A percentile compares a stretch with the other conserved stretches of the same genome.
Conservation (phyloP, 805 yeast species). For the Ogataea pilisensis region DNA sequence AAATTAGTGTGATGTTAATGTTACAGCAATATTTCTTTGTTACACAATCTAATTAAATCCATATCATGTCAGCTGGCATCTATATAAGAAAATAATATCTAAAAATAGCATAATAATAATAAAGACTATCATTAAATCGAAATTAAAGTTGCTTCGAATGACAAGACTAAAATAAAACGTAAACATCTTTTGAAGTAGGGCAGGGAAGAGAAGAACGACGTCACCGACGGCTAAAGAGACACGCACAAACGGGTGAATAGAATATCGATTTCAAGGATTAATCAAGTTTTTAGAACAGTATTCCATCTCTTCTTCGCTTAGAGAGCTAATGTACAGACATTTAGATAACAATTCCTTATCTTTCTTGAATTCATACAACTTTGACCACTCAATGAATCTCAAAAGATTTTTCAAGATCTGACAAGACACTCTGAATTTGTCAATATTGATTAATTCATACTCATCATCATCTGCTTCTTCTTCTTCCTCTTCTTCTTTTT, state of each 20-base stretch:
- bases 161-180: too few species aligned
- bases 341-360: slow-evolving; percentile 70
- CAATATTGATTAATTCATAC: slow-evolving; percentile 62
- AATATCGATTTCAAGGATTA: slow-evolving; percentile 12
- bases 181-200: too few species aligned
- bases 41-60: too few species aligned
- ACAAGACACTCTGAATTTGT: slow-evolving; percentile 72
- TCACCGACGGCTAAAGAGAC: too few species aligned
- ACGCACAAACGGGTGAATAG: too few species aligned
- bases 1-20: slow-evolving; percentile 1
- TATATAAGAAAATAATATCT: too few species aligned
- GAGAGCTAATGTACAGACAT: slow-evolving; percentile 74
- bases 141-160: too few species aligned
- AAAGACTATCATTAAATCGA: too few species aligned
- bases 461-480: slow-evolving; percentile 16
- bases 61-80: too few species aligned
- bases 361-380: slow-evolving; percentile 51
- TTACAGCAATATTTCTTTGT: too few species aligned
- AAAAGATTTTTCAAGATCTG: slow-evolving; percentile 72
- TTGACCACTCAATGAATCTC: slow-evolving; percentile 83
- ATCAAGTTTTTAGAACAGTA: slow-evolving; percentile 28
- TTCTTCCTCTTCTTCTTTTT: slow-evolving; percentile 6
- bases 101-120: too few species aligned
- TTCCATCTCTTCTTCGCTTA: slow-evolving; percentile 69
- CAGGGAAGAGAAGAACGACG: neutral